Conservation (phyloP, 768 basidiomycete genomes). For the Boletales sp. region DNA sequence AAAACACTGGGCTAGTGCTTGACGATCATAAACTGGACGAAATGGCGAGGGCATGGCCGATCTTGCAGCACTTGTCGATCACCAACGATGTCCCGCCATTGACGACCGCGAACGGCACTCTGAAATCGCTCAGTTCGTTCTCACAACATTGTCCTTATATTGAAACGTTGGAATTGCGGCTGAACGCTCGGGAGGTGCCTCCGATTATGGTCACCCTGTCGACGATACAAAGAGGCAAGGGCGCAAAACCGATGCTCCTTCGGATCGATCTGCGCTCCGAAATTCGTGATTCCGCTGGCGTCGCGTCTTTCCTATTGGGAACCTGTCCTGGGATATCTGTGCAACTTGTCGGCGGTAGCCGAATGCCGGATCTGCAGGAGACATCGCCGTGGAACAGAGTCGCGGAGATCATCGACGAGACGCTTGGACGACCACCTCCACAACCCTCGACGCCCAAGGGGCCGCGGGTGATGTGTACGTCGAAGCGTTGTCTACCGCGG, state of each 20-base stretch:
- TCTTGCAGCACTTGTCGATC: conserved; percentile 14
- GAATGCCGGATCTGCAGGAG: conserved; percentile 10
- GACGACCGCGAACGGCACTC: too few relatives aligned
- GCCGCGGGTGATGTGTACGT: conserved; percentile 19
- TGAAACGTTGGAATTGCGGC: conserved; percentile 11
- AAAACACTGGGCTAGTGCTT: too few relatives aligned
- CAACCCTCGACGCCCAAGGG: background rate
- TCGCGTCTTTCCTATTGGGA: conserved; percentile 15
- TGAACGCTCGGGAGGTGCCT: conserved; percentile 20
- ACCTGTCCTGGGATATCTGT: background rate
- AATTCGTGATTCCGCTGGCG: conserved; percentile 11
- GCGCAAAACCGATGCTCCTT: conserved; percentile 1
- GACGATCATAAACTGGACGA: too few relatives aligned
- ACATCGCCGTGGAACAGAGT: conserved; percentile 22
- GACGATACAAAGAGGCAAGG: conserved; percentile 1
- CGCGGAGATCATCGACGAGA: conserved; percentile 13
- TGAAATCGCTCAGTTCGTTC: conserved; percentile 8
- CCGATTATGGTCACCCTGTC: background rate
- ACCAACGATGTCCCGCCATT: conserved; percentile 5
- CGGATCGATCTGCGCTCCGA: conserved; percentile 16
- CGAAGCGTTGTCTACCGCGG: background rate
- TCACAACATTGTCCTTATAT: conserved; percentile 15
- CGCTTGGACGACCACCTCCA: conserved; percentile 11
- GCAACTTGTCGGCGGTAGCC: background rate
- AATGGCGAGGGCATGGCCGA: conserved; percentile 9